A percentile compares a stretch with the other conserved stretches of the same genome.
Evolutionary conservation across 2,329 filamentous ascomycete species (phyloP).

Genomic region (Exophiala dermatitidis): DNA sequence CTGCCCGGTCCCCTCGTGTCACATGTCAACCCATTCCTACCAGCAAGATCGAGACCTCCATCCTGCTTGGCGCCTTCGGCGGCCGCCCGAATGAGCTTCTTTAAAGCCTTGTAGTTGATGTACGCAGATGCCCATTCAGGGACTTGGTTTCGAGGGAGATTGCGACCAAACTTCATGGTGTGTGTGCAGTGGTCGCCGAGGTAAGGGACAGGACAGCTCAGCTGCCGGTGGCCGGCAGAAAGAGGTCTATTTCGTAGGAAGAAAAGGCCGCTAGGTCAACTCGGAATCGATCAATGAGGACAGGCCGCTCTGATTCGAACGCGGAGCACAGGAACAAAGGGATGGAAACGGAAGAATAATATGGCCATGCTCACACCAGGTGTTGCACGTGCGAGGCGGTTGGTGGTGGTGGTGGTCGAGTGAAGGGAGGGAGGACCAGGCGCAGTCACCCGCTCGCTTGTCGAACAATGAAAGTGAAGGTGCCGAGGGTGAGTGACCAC

Average conservation of each 20-base stretch:
- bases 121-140: conserved; percentile 46
- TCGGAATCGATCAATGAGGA: conserved; percentile 7
- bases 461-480: too few relatives aligned
- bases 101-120: conserved; percentile 55
- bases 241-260: neutral
- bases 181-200: neutral
- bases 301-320: conserved; percentile 22
- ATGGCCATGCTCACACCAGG: conserved; percentile 16
- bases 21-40: conserved; percentile 50
- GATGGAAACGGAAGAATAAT: conserved; percentile 8
- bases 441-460: too few relatives aligned
- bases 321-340: conserved; percentile 22
- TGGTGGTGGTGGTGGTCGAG: neutral
- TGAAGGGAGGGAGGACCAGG: neutral
- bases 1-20: conserved; percentile 12
- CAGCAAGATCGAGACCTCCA: conserved; percentile 78
- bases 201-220: too few relatives aligned
- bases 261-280: conserved; percentile 1
- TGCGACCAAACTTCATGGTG: conserved; percentile 47
- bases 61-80: conserved; percentile 62
- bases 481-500: too few relatives aligned
- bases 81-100: conserved; percentile 83
- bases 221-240: neutral
- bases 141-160: conserved; percentile 44
- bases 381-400: neutral